Base-by-base conservation (phyloP, 371 early-diverging fungal genomes). In the Nosema muscidifuracis region DNA sequence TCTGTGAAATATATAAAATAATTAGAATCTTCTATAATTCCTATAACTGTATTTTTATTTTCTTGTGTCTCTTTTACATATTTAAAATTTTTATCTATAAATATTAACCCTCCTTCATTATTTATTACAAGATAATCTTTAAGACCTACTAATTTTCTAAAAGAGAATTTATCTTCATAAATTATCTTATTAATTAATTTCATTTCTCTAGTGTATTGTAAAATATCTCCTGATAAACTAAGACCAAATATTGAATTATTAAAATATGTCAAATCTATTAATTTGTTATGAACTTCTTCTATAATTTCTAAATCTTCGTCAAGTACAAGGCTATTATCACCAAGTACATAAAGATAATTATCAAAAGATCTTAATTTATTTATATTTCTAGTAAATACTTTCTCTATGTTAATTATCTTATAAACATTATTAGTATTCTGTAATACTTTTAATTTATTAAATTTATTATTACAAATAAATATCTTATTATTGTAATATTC, bases 371-470 rank as follows among this genome's bases (percentile, higher is more conserved):
- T 24, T 34, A 60, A 22, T 60, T 28, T 53, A 26, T 24, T 60
- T 36, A 60, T 60, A 60, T 60, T 60, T 31, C 60, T 31, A 4
- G 40, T 36, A n/a, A 34, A 36, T 18, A 16, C 18, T 24, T 60
- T 60, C 1, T 60, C 18, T 22, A 60, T 60, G n/a, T 47, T 20
- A n/a, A 47, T 47, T 4, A 47, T 20, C 20, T 47, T 13, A n/a
- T n/a, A n/a, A n/a, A n/a, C n/a, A 47, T 9, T 3, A n/a, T 47
- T 47, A 36, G 36, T 7, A 15, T 10, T n/a, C 3, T 47, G 43
- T 22, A 77, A 12, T 31, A 51, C 58, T 28, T 78, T 74, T 2
- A 78, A 24, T 15, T 36, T 22, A 18, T 58, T 31, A 26, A 28
- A 61, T 20, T 43, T 65, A 1, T 42, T 26, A 60, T 51, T 71